These are phyloP conservation scores for Psophocarpus tetragonolobus DNA, from an alignment of 306 rosid genomes.

Conservation along the genomic window DNA sequence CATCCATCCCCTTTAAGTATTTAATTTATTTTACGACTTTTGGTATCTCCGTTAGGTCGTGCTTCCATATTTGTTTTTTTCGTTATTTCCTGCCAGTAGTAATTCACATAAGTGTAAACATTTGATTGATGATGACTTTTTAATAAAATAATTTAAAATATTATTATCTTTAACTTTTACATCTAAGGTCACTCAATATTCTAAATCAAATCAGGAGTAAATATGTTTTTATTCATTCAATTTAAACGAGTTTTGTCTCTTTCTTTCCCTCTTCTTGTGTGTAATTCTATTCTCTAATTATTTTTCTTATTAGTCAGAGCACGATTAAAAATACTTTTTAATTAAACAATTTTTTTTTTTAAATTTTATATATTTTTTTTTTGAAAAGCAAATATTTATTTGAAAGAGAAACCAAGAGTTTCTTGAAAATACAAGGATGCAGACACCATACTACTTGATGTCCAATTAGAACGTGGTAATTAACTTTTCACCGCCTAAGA, in stretches of 20 bases:
- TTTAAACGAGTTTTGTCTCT: background rate
- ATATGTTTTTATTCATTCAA: background rate
- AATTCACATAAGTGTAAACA: background rate
- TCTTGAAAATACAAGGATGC: too few relatives aligned
- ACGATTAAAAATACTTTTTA: background rate
- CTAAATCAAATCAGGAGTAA: background rate
- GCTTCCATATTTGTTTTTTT: background rate
- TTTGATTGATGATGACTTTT: constrained; percentile 28
- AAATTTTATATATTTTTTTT: too few relatives aligned
- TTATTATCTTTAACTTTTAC: background rate
- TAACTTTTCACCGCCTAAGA: too few relatives aligned
- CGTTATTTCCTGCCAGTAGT: constrained; percentile 31
- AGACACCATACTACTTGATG: too few relatives aligned
- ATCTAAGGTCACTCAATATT: background rate
- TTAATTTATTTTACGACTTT: constrained; percentile 26
- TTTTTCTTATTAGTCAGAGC: background rate
- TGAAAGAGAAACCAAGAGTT: too few relatives aligned
- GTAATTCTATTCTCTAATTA: background rate
- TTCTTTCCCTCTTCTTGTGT: background rate
- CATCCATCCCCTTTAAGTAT: constrained; percentile 11
- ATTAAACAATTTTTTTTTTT: too few relatives aligned
- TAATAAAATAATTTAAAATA: background rate
- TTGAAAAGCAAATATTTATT: too few relatives aligned
- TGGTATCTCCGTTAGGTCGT: constrained; percentile 45
- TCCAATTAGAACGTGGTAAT: too few relatives aligned